Evolutionary conservation across 2,329 filamentous ascomycete genomes (phyloP), one percentile per base, ranked within the genome.

Genomic region (Elsinoe batatas): DNA sequence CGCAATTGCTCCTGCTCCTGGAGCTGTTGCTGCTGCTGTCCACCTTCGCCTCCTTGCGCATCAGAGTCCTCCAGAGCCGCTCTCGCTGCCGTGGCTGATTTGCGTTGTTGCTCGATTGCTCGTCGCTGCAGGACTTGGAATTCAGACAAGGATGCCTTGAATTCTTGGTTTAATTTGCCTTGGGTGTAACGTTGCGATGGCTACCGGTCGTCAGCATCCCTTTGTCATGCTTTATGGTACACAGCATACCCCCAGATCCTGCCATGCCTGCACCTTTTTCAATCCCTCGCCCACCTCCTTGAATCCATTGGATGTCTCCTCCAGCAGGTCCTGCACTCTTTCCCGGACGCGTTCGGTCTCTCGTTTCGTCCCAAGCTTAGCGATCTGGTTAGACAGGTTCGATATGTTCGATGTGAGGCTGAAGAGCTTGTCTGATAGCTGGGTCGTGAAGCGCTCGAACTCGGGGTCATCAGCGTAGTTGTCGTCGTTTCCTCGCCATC

Each of bases 181-280:
- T 96, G 91, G 18, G 90, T 93, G 76, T 95, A 97, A 72, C 91
- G 94, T 76, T 98, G 93, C 55, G 89, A 87, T 58, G 91, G 88
- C 89, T 95, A 58, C 35, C 11, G 26, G 6, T 30, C 33, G 53
- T 64, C 57, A 64, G 60, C 40, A 54, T 54, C n/a, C 46, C 11
- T 10, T 32, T 20, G 13, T n/a, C 13, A 2, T 11, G 12, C 32
- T 8, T 13, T 7, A n/a, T 26, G 11, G 20, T 30, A 22, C 18
- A 50, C 26, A 20, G 54, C 83, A 65, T 91, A 89, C 67, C 83
- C 88, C 90, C 81, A 77, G 66, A 60, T 78, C 75, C 51, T 69
- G 72, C 75, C 75, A 97, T 38, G 80, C 80, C 69, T 94, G 87
- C 46, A 96, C 81, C 72, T 86, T 90, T 82, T 97, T 97, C 61